Evolutionary conservation across 2,329 filamentous ascomycete genomes (phyloP).

Genomic region (Calonectria pseudoreteaudii): DNA sequence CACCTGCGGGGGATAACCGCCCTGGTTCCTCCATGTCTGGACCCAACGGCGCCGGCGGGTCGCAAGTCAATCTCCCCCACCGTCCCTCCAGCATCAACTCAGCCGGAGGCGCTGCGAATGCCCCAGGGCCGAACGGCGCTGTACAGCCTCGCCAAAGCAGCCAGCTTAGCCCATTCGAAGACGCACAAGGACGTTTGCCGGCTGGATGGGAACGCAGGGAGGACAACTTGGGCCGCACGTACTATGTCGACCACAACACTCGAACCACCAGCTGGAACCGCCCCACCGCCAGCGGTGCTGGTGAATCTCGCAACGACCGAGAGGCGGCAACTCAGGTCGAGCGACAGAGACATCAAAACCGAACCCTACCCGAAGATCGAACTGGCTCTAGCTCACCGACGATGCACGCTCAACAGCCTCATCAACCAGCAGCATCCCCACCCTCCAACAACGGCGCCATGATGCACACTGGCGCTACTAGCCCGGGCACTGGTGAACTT

Average conservation of each 20-base stretch:
- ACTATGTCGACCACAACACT: conserved; percentile 98
- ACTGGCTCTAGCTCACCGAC: conserved; percentile 94
- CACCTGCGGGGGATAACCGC: conserved; percentile 59
- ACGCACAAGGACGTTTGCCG: conserved; percentile 91
- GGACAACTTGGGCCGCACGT: conserved; percentile 93
- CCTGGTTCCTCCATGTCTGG: conserved; percentile 66
- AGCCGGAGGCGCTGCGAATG: conserved; percentile 39
- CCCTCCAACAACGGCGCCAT: conserved; percentile 74
- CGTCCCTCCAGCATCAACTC: conserved; percentile 62
- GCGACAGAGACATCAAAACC: conserved; percentile 92
- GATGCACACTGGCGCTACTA: conserved; percentile 94
- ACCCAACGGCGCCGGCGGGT: conserved; percentile 57
- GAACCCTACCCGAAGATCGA: conserved; percentile 94
- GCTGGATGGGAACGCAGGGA: conserved; percentile 96
- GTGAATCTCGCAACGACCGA: conserved; percentile 77
- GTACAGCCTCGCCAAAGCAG: conserved; percentile 49
- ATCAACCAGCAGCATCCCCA: conserved; percentile 51
- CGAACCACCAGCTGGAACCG: conserved; percentile 96
- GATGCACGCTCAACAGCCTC: conserved; percentile 66
- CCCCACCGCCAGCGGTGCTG: conserved; percentile 82
- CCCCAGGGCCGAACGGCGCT: conserved; percentile 46
- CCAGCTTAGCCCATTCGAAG: conserved; percentile 90
- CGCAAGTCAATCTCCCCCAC: conserved; percentile 56
- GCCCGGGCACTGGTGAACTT: conserved; percentile 92
- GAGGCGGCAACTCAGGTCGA: conserved; percentile 95